A percentile compares a stretch with the other conserved stretches of the same genome.
phyloP scores from a whole-genome alignment of 768 basidiomycete genomes.

The Fomitopsis serialis region DNA sequence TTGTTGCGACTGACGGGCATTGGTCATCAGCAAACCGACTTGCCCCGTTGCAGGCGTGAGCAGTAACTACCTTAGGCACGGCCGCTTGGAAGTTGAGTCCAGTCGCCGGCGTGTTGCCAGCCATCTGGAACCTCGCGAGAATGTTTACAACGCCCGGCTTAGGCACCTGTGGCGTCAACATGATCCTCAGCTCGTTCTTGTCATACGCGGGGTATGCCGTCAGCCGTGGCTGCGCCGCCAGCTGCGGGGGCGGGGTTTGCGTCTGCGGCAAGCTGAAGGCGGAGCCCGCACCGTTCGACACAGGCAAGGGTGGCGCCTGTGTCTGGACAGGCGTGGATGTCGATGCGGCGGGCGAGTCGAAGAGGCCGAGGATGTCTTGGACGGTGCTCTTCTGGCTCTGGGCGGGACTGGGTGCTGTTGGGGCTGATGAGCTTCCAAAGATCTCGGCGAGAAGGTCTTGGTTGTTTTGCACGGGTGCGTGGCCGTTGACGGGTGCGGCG shows the following conservation, averaged over 20 bases:
- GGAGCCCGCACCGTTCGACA: slow-evolving; percentile 14
- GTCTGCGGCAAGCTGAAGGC: slow-evolving; percentile 34
- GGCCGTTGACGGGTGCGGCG: slow-evolving; percentile 36
- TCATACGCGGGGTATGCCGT: slow-evolving; percentile 86
- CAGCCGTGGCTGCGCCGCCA: slow-evolving; percentile 46
- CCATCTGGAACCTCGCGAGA: slow-evolving; percentile 78
- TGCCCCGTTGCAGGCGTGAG: background rate
- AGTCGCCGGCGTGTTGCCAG: slow-evolving; percentile 44
- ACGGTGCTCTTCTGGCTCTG: slow-evolving; percentile 53
- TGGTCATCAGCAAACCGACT: background rate
- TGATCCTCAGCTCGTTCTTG: slow-evolving; percentile 84
- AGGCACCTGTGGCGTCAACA: slow-evolving; percentile 79
- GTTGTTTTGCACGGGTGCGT: slow-evolving; percentile 47
- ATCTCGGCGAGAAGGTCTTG: slow-evolving; percentile 92
- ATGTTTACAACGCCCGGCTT: slow-evolving; percentile 91
- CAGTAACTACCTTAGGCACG: slow-evolving; percentile 73
- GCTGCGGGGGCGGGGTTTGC: slow-evolving; percentile 31
- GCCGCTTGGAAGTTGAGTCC: slow-evolving; percentile 94
- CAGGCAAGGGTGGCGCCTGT: slow-evolving; percentile 13
- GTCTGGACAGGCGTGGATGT: slow-evolving; percentile 18
- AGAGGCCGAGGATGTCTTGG: slow-evolving; percentile 90
- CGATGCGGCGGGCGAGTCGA: slow-evolving; percentile 31
- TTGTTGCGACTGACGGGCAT: slow-evolving; percentile 74
- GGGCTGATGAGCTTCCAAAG: slow-evolving; percentile 57
- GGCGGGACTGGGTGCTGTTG: slow-evolving; percentile 31